Evolutionary conservation across 495 filamentous ascomycete genomes (phyloP).

Genomic region (Cudoniella acicularis): DNA sequence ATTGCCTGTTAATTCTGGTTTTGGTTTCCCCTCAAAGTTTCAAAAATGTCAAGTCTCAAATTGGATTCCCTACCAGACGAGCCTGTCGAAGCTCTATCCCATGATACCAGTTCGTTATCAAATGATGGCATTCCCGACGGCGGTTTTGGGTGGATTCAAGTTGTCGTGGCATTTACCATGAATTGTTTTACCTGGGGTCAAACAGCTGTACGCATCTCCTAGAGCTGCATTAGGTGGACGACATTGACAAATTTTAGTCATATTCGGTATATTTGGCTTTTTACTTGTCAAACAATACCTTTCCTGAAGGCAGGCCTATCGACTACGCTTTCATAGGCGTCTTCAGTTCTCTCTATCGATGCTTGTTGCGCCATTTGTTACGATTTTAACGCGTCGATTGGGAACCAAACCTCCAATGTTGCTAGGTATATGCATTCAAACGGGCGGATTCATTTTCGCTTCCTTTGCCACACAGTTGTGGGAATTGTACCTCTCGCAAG

Average conservation of each 20-base stretch:
- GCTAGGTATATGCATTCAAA: neutral
- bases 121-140: neutral
- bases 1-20: no score
- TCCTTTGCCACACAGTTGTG: conserved; percentile 64
- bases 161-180: neutral
- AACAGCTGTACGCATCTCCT: neutral
- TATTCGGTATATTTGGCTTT: neutral
- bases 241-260: neutral
- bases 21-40: no score
- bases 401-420: neutral
- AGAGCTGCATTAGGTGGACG: neutral
- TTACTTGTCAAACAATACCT: neutral
- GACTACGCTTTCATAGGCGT: neutral
- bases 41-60: no score
- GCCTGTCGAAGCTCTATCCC: no score
- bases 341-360: neutral
- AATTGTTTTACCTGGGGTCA: neutral
- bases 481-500: conserved; percentile 73
- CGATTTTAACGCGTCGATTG: neutral
- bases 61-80: no score
- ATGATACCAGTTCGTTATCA: neutral
- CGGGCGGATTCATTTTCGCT: conserved; percentile 51
- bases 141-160: conserved; percentile 23
- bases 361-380: neutral
- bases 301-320: neutral